Evolutionary conservation across 768 basidiomycete species (phyloP).

Genomic region (Porphyrellus cyaneotinctus): DNA sequence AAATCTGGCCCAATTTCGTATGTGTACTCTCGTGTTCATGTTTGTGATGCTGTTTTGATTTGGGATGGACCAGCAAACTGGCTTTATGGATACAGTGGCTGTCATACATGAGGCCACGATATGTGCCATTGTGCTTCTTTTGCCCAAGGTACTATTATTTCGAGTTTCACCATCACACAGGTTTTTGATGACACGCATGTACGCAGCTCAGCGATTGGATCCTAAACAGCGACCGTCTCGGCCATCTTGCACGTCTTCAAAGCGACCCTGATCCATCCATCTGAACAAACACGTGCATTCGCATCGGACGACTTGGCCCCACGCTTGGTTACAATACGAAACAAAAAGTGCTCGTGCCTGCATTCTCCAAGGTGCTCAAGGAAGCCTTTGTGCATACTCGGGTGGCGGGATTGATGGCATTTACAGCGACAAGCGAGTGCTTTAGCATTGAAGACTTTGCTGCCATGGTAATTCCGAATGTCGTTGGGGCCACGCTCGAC

Average conservation of each 20-base stretch:
- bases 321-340: constrained; percentile 84
- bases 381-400: constrained; percentile 91
- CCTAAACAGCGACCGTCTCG: constrained; percentile 93
- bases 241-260: constrained; percentile 90
- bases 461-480: too few relatives aligned
- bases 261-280: constrained; percentile 87
- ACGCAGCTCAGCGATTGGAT: constrained; percentile 81
- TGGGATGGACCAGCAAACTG: constrained; percentile 71
- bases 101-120: constrained; percentile 93
- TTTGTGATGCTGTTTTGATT: background rate
- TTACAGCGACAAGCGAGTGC: constrained; percentile 90
- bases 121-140: constrained; percentile 77
- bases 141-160: too few relatives aligned
- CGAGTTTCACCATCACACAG: constrained; percentile 23
- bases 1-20: constrained; percentile 91
- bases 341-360: constrained; percentile 94
- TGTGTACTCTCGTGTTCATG: background rate
- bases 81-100: constrained; percentile 91
- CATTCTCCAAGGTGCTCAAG: constrained; percentile 81
- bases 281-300: constrained; percentile 94
- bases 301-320: constrained; percentile 88
- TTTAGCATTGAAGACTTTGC: constrained; percentile 86
- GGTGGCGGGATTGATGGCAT: constrained; percentile 92
- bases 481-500: too few relatives aligned
- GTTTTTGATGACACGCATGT: background rate